Conservation (phyloP, 192 early-diverging fungal species). For the Cladochytrium replicatum region DNA sequence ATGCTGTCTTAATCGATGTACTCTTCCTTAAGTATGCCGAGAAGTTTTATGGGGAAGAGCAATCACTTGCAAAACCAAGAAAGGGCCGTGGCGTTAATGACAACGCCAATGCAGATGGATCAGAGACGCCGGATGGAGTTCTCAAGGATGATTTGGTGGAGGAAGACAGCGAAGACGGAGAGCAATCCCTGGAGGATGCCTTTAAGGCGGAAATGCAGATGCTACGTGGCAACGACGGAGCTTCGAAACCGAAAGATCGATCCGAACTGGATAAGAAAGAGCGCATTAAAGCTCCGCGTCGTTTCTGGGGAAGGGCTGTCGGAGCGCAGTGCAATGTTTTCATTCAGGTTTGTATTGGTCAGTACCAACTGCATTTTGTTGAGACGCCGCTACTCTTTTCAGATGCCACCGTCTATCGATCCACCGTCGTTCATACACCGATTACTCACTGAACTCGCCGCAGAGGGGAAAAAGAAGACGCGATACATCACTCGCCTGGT, state of each 20-base stretch:
- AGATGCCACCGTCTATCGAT: conserved; percentile 15
- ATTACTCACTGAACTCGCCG: conserved; percentile 22
- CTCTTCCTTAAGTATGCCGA: conserved; percentile 17
- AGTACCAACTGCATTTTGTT: background rate
- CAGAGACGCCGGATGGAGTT: background rate
- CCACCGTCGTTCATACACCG: conserved; percentile 19
- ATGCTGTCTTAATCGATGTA: background rate
- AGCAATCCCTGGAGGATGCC: conserved; percentile 14
- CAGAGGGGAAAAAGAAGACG: conserved; percentile 25
- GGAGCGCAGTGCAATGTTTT: conserved; percentile 19
- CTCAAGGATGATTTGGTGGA: background rate
- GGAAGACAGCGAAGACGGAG: conserved; percentile 6
- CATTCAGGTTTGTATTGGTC: conserved; percentile 7
- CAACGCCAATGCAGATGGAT: too few species aligned
- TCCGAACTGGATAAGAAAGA: too few species aligned
- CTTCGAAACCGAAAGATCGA: too few species aligned
- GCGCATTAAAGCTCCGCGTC: too few species aligned
- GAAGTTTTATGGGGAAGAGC: conserved; percentile 10
- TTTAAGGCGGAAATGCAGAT: conserved; percentile 18
- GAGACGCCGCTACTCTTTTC: background rate
- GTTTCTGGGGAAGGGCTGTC: too few species aligned
- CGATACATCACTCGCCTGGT: conserved; percentile 17
- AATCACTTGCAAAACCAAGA: too few species aligned
- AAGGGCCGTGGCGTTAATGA: too few species aligned
- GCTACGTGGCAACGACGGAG: conserved; percentile 3